Conservation (phyloP, 768 basidiomycete species). For the Leucocoprinus leucothites region DNA sequence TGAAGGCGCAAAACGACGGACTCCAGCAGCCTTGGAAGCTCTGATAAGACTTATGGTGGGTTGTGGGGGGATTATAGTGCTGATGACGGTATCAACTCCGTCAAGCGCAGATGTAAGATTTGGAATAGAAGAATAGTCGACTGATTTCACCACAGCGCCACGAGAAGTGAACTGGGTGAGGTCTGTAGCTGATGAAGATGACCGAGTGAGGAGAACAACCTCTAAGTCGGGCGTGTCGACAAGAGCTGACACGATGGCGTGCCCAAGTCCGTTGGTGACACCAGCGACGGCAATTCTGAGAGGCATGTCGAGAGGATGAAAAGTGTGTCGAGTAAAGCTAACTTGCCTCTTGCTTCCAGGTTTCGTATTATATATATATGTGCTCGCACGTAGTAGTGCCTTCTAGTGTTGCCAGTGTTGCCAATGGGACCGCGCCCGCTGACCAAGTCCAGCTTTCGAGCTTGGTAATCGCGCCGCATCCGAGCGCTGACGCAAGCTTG, state of each 20-base stretch:
- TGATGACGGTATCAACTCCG: background rate
- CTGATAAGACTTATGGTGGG: background rate
- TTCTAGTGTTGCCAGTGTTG: too few species aligned
- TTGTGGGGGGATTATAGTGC: background rate
- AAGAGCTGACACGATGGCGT: constrained; percentile 5
- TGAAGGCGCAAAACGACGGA: background rate
- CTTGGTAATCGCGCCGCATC: too few species aligned
- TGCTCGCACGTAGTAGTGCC: too few species aligned
- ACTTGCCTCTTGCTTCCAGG: too few species aligned
- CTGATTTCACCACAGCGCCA: background rate
- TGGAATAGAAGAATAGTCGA: background rate
- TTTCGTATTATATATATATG: too few species aligned
- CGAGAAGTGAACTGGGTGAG: background rate
- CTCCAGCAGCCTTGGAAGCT: background rate
- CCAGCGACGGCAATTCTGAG: constrained; percentile 5
- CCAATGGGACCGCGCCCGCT: too few species aligned
- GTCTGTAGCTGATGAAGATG: background rate
- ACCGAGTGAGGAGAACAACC: background rate
- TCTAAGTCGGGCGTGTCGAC: background rate
- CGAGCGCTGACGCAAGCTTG: too few species aligned
- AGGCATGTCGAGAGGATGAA: too few species aligned
- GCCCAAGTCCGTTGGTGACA: constrained; percentile 5
- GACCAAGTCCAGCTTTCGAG: too few species aligned
- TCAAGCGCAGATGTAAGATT: background rate
- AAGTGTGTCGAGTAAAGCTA: too few species aligned